A percentile compares a stretch with the other conserved stretches of the same genome.
Evolutionary conservation across 2,329 filamentous ascomycete genomes (phyloP).

Genomic region (Sporothrix euskadiensis): DNA sequence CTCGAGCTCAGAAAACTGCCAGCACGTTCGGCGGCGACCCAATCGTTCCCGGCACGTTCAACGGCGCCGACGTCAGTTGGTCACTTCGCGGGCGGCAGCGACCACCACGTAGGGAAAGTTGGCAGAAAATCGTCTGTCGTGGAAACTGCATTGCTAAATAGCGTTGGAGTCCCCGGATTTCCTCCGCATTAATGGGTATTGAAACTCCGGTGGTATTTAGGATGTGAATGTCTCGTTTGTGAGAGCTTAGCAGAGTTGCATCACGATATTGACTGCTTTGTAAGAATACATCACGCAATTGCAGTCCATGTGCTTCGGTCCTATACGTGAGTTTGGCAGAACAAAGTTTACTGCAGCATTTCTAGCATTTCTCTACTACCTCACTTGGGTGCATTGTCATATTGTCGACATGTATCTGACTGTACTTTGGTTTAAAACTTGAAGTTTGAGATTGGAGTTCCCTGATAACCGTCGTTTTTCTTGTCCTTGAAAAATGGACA

Average conservation of each 20-base stretch:
- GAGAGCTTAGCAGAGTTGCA: background rate
- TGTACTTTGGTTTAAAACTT: background rate
- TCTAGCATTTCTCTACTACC: too few relatives aligned
- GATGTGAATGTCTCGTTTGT: background rate
- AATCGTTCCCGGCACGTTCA: background rate
- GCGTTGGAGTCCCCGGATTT: background rate
- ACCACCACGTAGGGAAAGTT: background rate
- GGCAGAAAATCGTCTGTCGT: background rate
- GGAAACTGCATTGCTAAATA: background rate
- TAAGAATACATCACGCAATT: background rate
- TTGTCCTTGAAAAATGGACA: background rate
- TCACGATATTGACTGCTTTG: background rate
- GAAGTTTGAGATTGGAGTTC: background rate
- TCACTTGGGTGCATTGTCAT: too few relatives aligned
- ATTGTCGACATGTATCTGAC: background rate
- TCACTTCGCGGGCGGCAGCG: background rate
- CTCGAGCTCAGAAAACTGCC: background rate
- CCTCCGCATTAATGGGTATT: constrained; percentile 1
- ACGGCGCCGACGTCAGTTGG: background rate
- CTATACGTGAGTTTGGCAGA: too few relatives aligned
- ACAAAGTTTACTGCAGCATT: too few relatives aligned
- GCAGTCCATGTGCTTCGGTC: too few relatives aligned
- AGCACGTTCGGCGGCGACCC: constrained; percentile 7
- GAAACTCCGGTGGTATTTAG: background rate
- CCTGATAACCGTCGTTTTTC: background rate